Percentiles rank a stretch among this genome's conserved stretches.
Conservation (phyloP, 306 rosid genomes). For the Ziziphus jujuba region DNA sequence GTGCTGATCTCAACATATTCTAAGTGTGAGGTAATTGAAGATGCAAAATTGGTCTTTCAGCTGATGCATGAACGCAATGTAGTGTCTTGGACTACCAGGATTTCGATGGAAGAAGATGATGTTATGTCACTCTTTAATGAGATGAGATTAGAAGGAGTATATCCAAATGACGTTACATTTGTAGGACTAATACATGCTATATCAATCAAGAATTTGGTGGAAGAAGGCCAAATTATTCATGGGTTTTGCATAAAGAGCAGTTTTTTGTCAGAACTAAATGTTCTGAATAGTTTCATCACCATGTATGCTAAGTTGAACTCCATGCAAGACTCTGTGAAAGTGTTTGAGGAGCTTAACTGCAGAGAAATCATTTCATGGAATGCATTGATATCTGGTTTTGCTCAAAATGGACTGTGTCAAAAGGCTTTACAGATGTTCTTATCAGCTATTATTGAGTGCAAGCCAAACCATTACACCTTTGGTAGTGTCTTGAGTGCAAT, state of each 20-base stretch:
- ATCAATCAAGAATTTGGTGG: constrained; percentile 46
- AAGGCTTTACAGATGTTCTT: constrained; percentile 64
- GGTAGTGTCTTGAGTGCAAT: constrained; percentile 85
- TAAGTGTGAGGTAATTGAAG: constrained; percentile 55
- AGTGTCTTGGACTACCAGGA: constrained; percentile 82
- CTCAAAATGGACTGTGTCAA: constrained; percentile 59
- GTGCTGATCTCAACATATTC: constrained; percentile 78
- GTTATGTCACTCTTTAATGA: constrained; percentile 55
- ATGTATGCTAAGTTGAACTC: constrained; percentile 78
- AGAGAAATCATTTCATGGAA: constrained; percentile 84
- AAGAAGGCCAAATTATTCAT: constrained; percentile 62
- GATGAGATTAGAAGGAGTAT: constrained; percentile 66
- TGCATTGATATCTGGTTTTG: constrained; percentile 81
- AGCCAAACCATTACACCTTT: constrained; percentile 75
- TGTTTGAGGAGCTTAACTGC: constrained; percentile 65
- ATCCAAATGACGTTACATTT: constrained; percentile 80
- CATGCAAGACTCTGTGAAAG: constrained; percentile 57
- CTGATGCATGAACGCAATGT: constrained; percentile 59
- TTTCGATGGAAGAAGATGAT: constrained; percentile 62
- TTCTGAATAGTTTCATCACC: constrained; percentile 78
- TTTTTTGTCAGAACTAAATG: constrained; percentile 47
- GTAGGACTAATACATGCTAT: constrained; percentile 70
- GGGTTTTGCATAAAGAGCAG: constrained; percentile 59
- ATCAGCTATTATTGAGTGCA: constrained; percentile 49
- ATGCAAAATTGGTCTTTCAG: constrained; percentile 58